Conservation (phyloP, 2,329 filamentous ascomycete species). For the Bimuria novae-zelandiae region DNA sequence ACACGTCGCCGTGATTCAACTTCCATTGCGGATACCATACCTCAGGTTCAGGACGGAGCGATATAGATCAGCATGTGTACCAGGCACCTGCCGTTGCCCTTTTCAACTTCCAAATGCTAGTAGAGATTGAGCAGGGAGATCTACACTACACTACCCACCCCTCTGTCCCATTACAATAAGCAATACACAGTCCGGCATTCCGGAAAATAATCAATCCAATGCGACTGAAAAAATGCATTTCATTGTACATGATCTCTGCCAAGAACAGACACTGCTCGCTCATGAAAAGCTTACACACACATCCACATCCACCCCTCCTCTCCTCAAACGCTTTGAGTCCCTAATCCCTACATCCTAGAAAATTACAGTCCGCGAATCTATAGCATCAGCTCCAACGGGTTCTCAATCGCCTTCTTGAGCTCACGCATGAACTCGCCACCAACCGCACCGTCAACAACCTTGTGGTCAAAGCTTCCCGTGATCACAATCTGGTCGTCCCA, state of each 20-base stretch:
- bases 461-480: slow-evolving; percentile 97
- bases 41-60: too few relatives aligned
- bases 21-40: too few relatives aligned
- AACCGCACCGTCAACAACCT: slow-evolving; percentile 94
- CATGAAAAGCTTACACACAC: slow-evolving; percentile 34
- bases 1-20: too few relatives aligned
- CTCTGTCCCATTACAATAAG: too few relatives aligned
- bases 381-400: slow-evolving; percentile 91
- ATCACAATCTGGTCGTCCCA: slow-evolving; percentile 98
- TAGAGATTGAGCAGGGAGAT: too few relatives aligned
- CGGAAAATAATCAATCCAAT: too few relatives aligned
- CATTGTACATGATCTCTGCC: slow-evolving; percentile 39
- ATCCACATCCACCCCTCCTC: neutral
- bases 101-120: too few relatives aligned
- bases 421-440: slow-evolving; percentile 96
- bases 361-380: slow-evolving; percentile 51
- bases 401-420: slow-evolving; percentile 97
- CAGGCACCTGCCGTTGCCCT: too few relatives aligned
- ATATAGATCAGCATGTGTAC: too few relatives aligned
- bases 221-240: too few relatives aligned
- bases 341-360: slow-evolving; percentile 13
- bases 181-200: too few relatives aligned
- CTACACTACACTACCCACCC: too few relatives aligned
- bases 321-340: slow-evolving; percentile 3
- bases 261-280: slow-evolving; percentile 13